These are phyloP conservation scores for Jasminum sambac DNA, from an alignment of 257 asterid species.

Conservation along the genomic window DNA sequence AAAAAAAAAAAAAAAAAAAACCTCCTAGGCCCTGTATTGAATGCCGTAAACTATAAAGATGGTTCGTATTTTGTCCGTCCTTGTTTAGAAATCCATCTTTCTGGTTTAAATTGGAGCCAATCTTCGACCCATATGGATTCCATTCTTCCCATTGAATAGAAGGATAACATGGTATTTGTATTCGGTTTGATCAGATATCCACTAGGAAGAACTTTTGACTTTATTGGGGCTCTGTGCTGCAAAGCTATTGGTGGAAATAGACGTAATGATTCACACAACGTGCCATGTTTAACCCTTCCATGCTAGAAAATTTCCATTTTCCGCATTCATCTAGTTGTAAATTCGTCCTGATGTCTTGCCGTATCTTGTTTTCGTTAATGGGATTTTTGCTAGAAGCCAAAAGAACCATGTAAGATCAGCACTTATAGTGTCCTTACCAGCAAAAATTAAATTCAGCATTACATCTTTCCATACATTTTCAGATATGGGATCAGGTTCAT, in stretches of 20 bases:
- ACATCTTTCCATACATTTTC: conserved; percentile 13
- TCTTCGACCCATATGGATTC: neutral
- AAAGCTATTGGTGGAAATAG: conserved; percentile 37
- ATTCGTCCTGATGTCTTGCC: conserved; percentile 9
- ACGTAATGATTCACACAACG: conserved; percentile 37
- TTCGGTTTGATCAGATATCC: conserved; percentile 23
- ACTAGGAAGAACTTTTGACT: conserved; percentile 32
- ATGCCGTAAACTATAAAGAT: neutral
- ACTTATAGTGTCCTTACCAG: conserved; percentile 24
- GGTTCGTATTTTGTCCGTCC: neutral
- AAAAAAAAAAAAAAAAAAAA: no score
- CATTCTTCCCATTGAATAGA: conserved; percentile 3
- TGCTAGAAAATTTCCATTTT: neutral
- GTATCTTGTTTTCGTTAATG: conserved; percentile 4
- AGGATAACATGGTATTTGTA: conserved; percentile 1
- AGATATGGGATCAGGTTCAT: no score
- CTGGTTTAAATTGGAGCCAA: neutral
- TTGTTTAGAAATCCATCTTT: neutral
- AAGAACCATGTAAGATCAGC: conserved; percentile 29
- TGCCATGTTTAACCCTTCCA: conserved; percentile 30
- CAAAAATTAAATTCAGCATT: conserved; percentile 14
- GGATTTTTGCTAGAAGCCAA: conserved; percentile 25
- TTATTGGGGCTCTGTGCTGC: conserved; percentile 31
- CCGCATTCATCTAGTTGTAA: neutral
- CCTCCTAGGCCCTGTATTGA: neutral